A percentile compares a stretch with the other conserved stretches of the same genome.
phyloP scores from a whole-genome alignment of 1,284 basidiomycete species.

The Phellopilus nigrolimitatus region DNA sequence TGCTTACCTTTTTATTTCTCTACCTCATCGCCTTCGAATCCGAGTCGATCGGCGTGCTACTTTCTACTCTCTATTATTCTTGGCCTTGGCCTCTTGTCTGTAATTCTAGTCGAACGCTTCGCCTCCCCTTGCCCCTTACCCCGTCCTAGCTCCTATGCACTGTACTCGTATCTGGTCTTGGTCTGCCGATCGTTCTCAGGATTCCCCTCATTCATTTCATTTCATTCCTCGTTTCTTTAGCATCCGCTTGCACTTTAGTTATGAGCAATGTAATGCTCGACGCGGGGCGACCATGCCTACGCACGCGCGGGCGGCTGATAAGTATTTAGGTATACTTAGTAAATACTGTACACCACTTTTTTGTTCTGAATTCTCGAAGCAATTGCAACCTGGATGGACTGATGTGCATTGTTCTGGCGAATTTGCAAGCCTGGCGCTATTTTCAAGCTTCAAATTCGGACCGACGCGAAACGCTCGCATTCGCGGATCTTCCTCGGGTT shows the following conservation, averaged over 20 bases:
- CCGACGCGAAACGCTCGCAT: no score
- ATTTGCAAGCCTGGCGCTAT: no score
- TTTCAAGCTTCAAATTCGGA: no score
- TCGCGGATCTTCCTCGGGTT: no score
- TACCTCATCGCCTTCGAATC: background rate
- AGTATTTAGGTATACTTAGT: constrained; percentile 2
- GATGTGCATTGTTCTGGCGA: no score
- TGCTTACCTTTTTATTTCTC: constrained; percentile 1
- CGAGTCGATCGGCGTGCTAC: constrained; percentile 4
- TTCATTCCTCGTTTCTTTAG: background rate
- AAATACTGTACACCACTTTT: constrained; percentile 13
- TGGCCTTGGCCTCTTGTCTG: constrained; percentile 8
- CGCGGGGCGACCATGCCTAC: background rate
- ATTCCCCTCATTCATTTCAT: background rate
- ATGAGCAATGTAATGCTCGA: constrained; percentile 1
- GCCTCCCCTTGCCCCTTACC: background rate
- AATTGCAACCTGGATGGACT: no score
- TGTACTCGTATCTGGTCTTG: background rate
- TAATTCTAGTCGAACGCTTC: constrained; percentile 2
- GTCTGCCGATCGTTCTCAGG: background rate
- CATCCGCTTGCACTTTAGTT: background rate
- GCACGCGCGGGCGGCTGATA: background rate
- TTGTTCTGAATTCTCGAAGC: background rate
- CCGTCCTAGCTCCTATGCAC: background rate
- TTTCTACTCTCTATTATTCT: constrained; percentile 2